These are phyloP conservation scores for Petrea volubilis DNA, from an alignment of 257 asterid genomes.

Conservation along the genomic window DNA sequence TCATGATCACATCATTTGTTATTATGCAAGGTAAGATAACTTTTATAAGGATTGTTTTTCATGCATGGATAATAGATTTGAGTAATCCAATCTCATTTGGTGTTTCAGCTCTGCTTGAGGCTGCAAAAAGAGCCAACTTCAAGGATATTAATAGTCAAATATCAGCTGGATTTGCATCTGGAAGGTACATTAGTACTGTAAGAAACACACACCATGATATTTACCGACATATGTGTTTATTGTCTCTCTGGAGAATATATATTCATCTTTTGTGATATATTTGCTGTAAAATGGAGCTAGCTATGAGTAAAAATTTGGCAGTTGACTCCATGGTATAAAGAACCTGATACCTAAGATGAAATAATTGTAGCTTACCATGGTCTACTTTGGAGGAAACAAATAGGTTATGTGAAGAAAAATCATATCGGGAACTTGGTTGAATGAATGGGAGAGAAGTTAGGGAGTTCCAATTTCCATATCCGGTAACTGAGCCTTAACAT, in stretches of 20 bases:
- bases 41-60: neutral
- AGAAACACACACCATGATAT: neutral
- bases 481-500: neutral
- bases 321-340: neutral
- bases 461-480: neutral
- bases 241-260: neutral
- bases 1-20: neutral
- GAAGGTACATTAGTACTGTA: constrained; percentile 52
- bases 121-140: constrained; percentile 73
- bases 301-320: neutral
- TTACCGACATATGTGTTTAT: neutral
- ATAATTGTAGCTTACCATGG: too few species aligned
- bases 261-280: neutral
- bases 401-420: neutral
- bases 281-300: neutral
- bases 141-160: constrained; percentile 58
- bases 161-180: constrained; percentile 79
- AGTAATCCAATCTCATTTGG: constrained; percentile 7
- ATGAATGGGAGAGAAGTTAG: neutral
- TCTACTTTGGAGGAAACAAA: neutral
- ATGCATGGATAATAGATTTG: neutral
- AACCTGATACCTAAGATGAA: neutral
- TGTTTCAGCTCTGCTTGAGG: constrained; percentile 84
- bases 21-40: neutral
- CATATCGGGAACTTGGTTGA: neutral